Base-by-base conservation (phyloP, 73 alveolate genomes). In the Stentor roeselii region DNA sequence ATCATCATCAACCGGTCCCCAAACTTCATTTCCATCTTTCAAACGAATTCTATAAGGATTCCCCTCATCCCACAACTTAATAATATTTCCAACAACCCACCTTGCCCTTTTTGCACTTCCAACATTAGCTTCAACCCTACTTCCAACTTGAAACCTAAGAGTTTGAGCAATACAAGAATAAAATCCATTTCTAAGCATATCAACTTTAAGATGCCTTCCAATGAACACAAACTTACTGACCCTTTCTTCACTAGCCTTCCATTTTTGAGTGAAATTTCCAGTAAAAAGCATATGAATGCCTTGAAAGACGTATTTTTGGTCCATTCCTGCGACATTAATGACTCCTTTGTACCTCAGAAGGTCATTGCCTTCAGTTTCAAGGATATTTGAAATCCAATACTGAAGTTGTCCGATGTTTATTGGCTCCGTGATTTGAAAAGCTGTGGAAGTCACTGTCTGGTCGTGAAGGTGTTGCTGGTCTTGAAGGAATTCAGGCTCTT, bases 261-360 rank as follows among this genome's bases (percentile, higher is more conserved):
- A 83, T 1, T 82, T 82, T 59, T 37, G 50, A 30, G 83, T 83
- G 35, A 83, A 83, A 75, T 83, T 83, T 14, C 78, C 60, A 2
- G 84, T n/a, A 50, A 84, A 84, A 58, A 84, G 84, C 89, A 84
- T 84, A 78, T 74, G 84, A 35, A 84, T 84, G 32, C 89, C 89
- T 78, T 84, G 89, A 78, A 84, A 84, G 60, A 84, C 85, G 40
- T 27, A 84, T 42, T 84, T 84, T 42, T 30, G 50, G 35, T 42
- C 60, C 60, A 27, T 40, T 35, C 89, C 89, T 74, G 42, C 59
- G 67, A 84, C 89, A 3, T 83, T 84, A 42, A 84, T 15, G 75
- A 84, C 86, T 40, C 39, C 89, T 82, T 84, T 84, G 85, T 84
- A 84, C 32, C 89, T 78, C 37, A 76, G 77, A 31, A 84, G 42